phyloP scores from a whole-genome alignment of 2,329 filamentous ascomycete species.

The Pyrenophora graminea region DNA sequence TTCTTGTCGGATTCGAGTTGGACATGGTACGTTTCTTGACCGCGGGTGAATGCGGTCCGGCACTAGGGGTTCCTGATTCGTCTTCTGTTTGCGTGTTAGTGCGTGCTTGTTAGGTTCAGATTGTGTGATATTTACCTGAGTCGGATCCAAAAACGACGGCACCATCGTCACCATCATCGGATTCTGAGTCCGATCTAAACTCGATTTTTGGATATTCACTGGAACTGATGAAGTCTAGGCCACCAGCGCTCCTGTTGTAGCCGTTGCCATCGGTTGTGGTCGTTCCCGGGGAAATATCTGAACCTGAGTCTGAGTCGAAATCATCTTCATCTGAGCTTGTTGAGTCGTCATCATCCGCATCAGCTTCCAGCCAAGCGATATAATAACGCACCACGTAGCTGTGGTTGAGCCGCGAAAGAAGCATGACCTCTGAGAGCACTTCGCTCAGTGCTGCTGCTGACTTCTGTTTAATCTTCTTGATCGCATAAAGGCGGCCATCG shows the following conservation, averaged over 20 bases:
- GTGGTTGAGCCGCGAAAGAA: conserved; percentile 91
- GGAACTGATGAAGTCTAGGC: conserved; percentile 89
- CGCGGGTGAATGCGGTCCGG: conserved; percentile 41
- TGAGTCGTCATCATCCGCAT: conserved; percentile 35
- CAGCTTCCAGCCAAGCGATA: conserved; percentile 89
- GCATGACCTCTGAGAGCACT: conserved; percentile 80
- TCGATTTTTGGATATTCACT: conserved; percentile 76
- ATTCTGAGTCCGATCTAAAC: conserved; percentile 68
- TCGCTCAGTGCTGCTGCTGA: conserved; percentile 76
- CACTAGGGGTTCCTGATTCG: conserved; percentile 48
- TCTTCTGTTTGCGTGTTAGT: conserved; percentile 46
- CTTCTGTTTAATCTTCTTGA: conserved; percentile 92
- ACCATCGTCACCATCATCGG: conserved; percentile 43
- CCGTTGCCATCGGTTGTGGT: conserved; percentile 50
- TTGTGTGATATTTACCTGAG: conserved; percentile 29
- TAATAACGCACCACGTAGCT: conserved; percentile 89
- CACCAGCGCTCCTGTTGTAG: conserved; percentile 73
- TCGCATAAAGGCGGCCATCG: conserved; percentile 89
- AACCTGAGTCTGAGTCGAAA: conserved; percentile 30
- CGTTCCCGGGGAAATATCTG: conserved; percentile 32
- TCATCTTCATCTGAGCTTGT: conserved; percentile 10
- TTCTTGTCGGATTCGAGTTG: conserved; percentile 53
- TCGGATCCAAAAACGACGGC: conserved; percentile 47
- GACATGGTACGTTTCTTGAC: conserved; percentile 49
- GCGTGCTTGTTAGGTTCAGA: too few species aligned